These are phyloP conservation scores for Colletotrichum costaricense DNA, from an alignment of 2,329 filamentous ascomycete genomes.

Conservation along the genomic window DNA sequence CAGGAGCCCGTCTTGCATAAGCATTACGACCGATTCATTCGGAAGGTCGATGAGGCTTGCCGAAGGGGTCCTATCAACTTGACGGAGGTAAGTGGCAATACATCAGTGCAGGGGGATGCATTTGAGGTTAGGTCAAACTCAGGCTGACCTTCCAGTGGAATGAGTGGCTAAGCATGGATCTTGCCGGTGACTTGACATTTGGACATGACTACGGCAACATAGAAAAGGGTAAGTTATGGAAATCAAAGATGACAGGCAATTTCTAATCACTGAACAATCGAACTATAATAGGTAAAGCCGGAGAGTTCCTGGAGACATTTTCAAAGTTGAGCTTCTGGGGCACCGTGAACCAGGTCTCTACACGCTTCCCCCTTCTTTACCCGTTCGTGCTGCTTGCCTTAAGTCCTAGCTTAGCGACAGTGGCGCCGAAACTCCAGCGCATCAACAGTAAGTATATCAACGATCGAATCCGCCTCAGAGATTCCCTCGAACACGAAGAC, in stretches of 20 bases:
- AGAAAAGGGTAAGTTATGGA: conserved; percentile 34
- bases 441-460: conserved; percentile 1
- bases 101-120: no score
- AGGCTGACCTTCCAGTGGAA: conserved; percentile 25
- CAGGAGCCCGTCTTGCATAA: neutral
- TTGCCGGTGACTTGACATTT: conserved; percentile 39
- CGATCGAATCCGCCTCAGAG: neutral
- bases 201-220: conserved; percentile 36
- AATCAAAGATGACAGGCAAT: no score
- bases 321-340: conserved; percentile 19
- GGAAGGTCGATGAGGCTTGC: neutral
- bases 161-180: conserved; percentile 40
- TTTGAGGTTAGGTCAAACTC: neutral
- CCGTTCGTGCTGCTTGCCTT: conserved; percentile 1
- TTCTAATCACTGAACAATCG: neutral
- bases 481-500: neutral
- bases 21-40: neutral
- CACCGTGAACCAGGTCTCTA: conserved; percentile 9
- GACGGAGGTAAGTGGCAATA: neutral
- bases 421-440: neutral
- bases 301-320: conserved; percentile 12
- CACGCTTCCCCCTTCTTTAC: conserved; percentile 11
- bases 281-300: neutral
- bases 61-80: neutral
- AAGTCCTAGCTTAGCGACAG: neutral